Evolutionary conservation across 164 flowering plant genomes (phyloP).

Genomic region (Aristolochia contorta): DNA sequence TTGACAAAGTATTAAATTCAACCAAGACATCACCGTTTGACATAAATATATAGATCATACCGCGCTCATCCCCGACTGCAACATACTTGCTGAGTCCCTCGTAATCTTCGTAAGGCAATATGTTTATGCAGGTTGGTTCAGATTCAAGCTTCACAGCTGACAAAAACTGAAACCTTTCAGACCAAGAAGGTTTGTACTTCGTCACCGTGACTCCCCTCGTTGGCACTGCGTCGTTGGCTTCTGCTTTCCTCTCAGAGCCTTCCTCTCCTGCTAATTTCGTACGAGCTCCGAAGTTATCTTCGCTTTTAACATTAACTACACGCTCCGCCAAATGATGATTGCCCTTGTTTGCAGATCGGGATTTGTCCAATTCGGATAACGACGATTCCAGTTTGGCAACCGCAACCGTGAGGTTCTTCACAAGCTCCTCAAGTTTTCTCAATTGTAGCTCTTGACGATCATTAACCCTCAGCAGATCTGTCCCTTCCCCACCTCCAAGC

Average conservation of each 20-base stretch:
- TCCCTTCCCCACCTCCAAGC: conserved; percentile 5
- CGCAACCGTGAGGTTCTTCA: conserved; percentile 48
- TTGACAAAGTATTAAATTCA: conserved; percentile 42
- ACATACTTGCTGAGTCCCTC: conserved; percentile 83
- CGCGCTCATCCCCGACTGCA: conserved; percentile 77
- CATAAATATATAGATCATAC: conserved; percentile 61
- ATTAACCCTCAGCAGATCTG: conserved; percentile 1
- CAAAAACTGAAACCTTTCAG: conserved; percentile 77
- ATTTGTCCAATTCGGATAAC: conserved; percentile 16
- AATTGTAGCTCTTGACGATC: conserved; percentile 40
- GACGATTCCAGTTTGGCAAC: conserved; percentile 50
- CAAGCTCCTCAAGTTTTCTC: conserved; percentile 52
- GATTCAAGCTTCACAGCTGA: conserved; percentile 81
- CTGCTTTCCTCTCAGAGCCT: conserved; percentile 5
- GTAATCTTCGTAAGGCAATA: conserved; percentile 68
- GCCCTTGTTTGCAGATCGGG: conserved; percentile 10
- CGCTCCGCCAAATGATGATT: conserved; percentile 6
- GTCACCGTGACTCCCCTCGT: conserved; percentile 42
- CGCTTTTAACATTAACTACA: conserved; percentile 1
- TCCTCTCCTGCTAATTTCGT: background rate
- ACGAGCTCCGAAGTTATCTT: conserved; percentile 6
- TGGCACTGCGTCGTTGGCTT: conserved; percentile 7
- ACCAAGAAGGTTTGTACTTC: conserved; percentile 80
- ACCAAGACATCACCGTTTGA: conserved; percentile 70
- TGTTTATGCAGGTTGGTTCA: conserved; percentile 52